phyloP scores from a whole-genome alignment of 768 basidiomycete species.

The Collybiopsis luxurians region DNA sequence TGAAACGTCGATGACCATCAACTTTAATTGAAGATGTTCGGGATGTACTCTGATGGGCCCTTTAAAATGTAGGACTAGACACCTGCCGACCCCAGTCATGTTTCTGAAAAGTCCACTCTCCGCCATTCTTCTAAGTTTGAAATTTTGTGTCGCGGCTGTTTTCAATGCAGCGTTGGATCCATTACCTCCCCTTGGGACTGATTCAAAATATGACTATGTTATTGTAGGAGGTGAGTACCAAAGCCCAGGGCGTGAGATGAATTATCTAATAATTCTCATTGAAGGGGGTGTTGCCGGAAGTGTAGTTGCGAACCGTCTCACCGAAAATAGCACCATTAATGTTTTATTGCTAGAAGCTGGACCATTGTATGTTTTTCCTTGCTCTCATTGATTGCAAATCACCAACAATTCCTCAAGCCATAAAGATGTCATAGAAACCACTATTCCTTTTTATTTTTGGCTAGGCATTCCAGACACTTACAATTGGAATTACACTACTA shows the following conservation, averaged over 20 bases:
- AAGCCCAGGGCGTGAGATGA: no score
- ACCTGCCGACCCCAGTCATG: no score
- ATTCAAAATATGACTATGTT: conserved; percentile 24
- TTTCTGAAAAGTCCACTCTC: no score
- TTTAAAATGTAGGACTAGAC: no score
- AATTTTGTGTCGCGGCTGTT: neutral
- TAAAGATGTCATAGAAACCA: conserved; percentile 13
- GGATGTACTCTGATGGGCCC: no score
- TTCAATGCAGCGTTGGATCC: neutral
- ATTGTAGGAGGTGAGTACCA: conserved; percentile 25
- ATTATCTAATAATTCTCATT: no score
- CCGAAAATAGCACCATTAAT: conserved; percentile 17
- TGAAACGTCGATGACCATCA: no score
- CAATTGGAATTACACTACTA: conserved; percentile 26
- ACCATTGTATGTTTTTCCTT: conserved; percentile 10
- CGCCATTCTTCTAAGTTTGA: neutral
- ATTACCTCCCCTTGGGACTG: neutral
- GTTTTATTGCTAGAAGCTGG: conserved; percentile 25
- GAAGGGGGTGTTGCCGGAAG: conserved; percentile 26
- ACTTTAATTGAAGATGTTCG: no score
- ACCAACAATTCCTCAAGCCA: conserved; percentile 11
- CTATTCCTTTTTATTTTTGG: conserved; percentile 1
- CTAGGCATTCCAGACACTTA: neutral
- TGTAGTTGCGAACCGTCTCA: conserved; percentile 24
- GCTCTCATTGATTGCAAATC: neutral